These are phyloP conservation scores for Taphrina communis DNA, from an alignment of 1,139 yeast species.

Conservation along the genomic window DNA sequence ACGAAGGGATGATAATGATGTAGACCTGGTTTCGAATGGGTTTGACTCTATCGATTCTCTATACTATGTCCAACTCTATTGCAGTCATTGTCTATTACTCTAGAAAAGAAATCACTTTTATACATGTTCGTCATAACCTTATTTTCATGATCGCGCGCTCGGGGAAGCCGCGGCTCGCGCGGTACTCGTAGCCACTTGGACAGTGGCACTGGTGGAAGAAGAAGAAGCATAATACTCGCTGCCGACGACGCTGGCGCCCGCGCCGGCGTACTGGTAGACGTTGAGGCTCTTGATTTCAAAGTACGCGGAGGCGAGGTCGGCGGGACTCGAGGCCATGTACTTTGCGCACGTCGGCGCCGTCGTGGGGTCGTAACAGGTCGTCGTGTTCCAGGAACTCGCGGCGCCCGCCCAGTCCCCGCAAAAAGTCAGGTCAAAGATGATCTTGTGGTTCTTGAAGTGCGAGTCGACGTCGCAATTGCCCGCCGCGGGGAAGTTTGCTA, in stretches of 20 bases:
- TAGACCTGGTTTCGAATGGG: no score
- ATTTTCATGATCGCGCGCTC: not conserved
- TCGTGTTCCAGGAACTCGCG: slow-evolving; percentile 6
- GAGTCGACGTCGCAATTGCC: slow-evolving; percentile 30
- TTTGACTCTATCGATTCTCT: no score
- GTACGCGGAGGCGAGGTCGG: slow-evolving; percentile 38
- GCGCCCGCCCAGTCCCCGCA: slow-evolving; percentile 44
- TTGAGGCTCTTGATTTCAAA: slow-evolving; percentile 38
- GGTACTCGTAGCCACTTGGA: slow-evolving; percentile 4
- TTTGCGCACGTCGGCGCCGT: slow-evolving; percentile 29
- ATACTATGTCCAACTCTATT: no score
- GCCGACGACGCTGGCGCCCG: slow-evolving; percentile 15
- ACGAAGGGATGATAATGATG: no score
- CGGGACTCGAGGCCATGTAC: slow-evolving; percentile 37
- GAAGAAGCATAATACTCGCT: slow-evolving; percentile 16
- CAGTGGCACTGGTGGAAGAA: slow-evolving; percentile 5
- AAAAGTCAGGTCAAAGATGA: slow-evolving; percentile 37
- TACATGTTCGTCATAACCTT: no score
- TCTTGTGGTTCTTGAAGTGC: slow-evolving; percentile 32
- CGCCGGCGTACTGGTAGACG: slow-evolving; percentile 33
- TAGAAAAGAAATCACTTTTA: no score
- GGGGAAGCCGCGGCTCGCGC: not conserved
- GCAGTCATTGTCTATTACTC: no score
- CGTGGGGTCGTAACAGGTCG: slow-evolving; percentile 23
- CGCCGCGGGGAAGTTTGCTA: slow-evolving; percentile 30